Percentiles rank a stretch among this genome's conserved stretches.
These are phyloP conservation scores for Aureobasidium vineae DNA, from an alignment of 2,329 filamentous ascomycete genomes.

Conservation along the genomic window DNA sequence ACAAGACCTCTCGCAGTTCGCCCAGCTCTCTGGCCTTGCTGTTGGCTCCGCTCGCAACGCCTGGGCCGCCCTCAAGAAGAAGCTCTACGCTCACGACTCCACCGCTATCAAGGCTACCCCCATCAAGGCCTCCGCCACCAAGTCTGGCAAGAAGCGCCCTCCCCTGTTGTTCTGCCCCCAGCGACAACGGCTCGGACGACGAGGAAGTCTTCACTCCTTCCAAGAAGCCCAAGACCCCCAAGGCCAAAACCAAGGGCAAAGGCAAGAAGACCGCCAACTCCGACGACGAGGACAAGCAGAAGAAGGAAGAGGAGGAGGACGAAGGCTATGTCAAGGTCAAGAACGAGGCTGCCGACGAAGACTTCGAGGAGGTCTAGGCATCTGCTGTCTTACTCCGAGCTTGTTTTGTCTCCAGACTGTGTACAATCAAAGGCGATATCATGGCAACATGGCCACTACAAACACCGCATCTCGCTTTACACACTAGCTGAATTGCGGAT, in stretches of 20 bases:
- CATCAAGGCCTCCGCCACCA: neutral
- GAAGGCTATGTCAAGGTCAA: constrained; percentile 15
- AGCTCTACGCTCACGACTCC: constrained; percentile 31
- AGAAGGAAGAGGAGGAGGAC: constrained; percentile 30
- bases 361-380: neutral
- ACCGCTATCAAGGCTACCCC: neutral
- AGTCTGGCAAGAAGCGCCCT: constrained; percentile 19
- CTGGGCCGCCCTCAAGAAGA: constrained; percentile 38
- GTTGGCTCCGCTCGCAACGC: constrained; percentile 38
- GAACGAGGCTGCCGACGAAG: neutral
- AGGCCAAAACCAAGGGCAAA: constrained; percentile 29
- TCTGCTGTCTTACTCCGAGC: too few species aligned
- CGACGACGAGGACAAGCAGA: constrained; percentile 30
- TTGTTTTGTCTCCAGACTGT: neutral
- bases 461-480: neutral
- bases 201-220: constrained; percentile 29
- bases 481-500: neutral
- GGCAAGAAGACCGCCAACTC: constrained; percentile 26
- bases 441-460: neutral
- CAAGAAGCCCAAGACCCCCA: constrained; percentile 33
- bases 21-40: constrained; percentile 30
- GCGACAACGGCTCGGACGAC: constrained; percentile 26
- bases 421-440: neutral
- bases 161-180: neutral
- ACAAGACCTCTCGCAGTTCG: constrained; percentile 25